phyloP scores from a whole-genome alignment of 495 filamentous ascomycete species.

The Lindgomyces ingoldianus region DNA sequence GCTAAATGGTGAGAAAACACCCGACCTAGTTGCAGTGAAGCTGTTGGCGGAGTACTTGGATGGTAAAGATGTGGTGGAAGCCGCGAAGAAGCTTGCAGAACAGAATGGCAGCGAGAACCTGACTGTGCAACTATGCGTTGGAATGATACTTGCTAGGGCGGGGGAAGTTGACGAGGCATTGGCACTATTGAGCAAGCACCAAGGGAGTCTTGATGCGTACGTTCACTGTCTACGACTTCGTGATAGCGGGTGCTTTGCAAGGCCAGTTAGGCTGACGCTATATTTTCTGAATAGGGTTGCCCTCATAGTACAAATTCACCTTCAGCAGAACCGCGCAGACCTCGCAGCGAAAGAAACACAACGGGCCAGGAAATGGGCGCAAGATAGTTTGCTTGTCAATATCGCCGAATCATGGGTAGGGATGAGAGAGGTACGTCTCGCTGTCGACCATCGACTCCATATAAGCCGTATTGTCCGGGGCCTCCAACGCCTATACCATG shows the following conservation, averaged over 20 bases:
- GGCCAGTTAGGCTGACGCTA: neutral
- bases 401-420: constrained; percentile 95
- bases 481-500: too few species aligned
- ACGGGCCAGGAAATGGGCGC: constrained; percentile 90
- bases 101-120: constrained; percentile 65
- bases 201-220: constrained; percentile 81
- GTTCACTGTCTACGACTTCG: too few species aligned
- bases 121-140: constrained; percentile 77
- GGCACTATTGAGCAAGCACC: constrained; percentile 72
- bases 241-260: too few species aligned
- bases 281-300: constrained; percentile 44
- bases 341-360: constrained; percentile 86
- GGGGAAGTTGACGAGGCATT: constrained; percentile 84
- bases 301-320: constrained; percentile 73
- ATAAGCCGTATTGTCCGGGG: too few species aligned
- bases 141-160: constrained; percentile 72
- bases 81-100: constrained; percentile 66
- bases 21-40: constrained; percentile 77
- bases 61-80: constrained; percentile 54
- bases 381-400: constrained; percentile 92
- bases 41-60: constrained; percentile 70
- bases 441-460: too few species aligned
- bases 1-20: constrained; percentile 63
- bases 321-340: constrained; percentile 86
- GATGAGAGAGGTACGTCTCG: constrained; percentile 73